Percentiles rank a stretch among this genome's conserved stretches.
phyloP scores from a whole-genome alignment of 805 yeast species.

The Kluyveromyces wickerhamii region DNA sequence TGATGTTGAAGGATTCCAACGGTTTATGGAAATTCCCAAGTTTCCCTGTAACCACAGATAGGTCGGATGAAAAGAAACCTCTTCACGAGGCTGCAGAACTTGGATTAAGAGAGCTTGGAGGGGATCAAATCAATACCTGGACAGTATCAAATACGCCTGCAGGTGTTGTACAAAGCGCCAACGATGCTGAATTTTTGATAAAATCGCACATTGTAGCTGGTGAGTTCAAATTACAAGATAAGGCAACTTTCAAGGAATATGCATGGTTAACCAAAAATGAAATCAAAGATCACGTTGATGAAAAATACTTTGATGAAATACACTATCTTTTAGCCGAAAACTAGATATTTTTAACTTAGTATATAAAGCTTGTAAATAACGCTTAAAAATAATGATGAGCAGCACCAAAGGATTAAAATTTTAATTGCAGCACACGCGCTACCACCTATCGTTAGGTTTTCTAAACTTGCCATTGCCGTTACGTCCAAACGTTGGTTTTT shows the following conservation, averaged over 20 bases:
- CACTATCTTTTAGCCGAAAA: slow-evolving; percentile 32
- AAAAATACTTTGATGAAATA: slow-evolving; percentile 49
- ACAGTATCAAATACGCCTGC: slow-evolving; percentile 87
- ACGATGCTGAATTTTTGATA: slow-evolving; percentile 53
- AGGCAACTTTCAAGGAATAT: slow-evolving; percentile 38
- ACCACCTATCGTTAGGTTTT: slow-evolving; percentile 1
- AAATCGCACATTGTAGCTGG: slow-evolving; percentile 90
- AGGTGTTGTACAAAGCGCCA: slow-evolving; percentile 45
- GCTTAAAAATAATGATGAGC: too few relatives aligned
- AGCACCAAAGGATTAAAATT: too few relatives aligned
- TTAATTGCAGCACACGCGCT: too few relatives aligned
- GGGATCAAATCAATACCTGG: slow-evolving; percentile 73
- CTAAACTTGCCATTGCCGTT: background rate
- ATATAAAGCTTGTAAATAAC: slow-evolving; percentile 9
- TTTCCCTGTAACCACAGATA: slow-evolving; percentile 34
- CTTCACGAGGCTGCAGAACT: slow-evolving; percentile 68
- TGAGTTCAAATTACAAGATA: slow-evolving; percentile 42
- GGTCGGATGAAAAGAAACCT: slow-evolving; percentile 35
- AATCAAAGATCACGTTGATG: slow-evolving; percentile 43
- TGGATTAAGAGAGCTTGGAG: slow-evolving; percentile 67
- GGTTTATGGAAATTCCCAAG: slow-evolving; percentile 74
- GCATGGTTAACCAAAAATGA: slow-evolving; percentile 87
- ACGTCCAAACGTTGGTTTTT: slow-evolving; percentile 1
- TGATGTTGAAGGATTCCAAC: slow-evolving; percentile 46
- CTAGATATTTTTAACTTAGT: slow-evolving; percentile 6